These are phyloP conservation scores for Claviceps sp. DNA, from an alignment of 2,329 filamentous ascomycete genomes.

Conservation along the genomic window DNA sequence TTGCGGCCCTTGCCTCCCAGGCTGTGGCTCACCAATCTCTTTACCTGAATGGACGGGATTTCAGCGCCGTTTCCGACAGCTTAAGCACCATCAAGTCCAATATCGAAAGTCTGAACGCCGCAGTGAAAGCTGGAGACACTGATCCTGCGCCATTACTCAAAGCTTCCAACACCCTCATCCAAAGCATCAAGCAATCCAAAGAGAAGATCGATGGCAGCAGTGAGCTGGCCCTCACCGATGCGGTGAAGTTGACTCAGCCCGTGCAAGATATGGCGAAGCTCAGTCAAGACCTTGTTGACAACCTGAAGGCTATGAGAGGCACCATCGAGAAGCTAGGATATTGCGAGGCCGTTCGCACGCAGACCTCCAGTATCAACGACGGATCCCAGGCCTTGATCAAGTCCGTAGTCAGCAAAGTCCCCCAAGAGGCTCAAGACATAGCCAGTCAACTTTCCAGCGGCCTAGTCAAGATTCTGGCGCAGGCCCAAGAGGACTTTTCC, in stretches of 20 bases:
- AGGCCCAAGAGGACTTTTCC: constrained; percentile 12
- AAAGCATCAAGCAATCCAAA: constrained; percentile 9
- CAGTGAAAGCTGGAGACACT: constrained; percentile 11
- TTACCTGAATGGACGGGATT: constrained; percentile 3
- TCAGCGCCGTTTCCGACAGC: constrained; percentile 5
- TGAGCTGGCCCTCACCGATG: constrained; percentile 7
- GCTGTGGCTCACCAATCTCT: neutral
- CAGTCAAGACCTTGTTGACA: constrained; percentile 11
- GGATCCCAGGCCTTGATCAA: constrained; percentile 15
- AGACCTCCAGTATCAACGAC: constrained; percentile 12
- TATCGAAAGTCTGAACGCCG: constrained; percentile 10
- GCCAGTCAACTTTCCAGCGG: constrained; percentile 13
- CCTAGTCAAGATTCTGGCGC: constrained; percentile 11
- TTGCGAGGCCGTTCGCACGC: constrained; percentile 13
- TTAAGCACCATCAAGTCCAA: constrained; percentile 5
- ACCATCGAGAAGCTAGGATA: constrained; percentile 14
- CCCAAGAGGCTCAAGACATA: constrained; percentile 14
- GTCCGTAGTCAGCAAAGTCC: constrained; percentile 16
- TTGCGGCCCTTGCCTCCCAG: neutral
- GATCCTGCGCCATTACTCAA: constrained; percentile 8
- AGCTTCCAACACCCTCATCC: constrained; percentile 10
- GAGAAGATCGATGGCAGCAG: constrained; percentile 5
- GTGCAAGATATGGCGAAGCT: constrained; percentile 11
- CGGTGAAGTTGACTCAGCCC: constrained; percentile 6
- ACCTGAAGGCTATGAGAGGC: constrained; percentile 14